Evolutionary conservation across 2,329 filamentous ascomycete genomes (phyloP), one percentile per base, ranked within the genome.

Genomic region (Colletotrichum navitas): DNA sequence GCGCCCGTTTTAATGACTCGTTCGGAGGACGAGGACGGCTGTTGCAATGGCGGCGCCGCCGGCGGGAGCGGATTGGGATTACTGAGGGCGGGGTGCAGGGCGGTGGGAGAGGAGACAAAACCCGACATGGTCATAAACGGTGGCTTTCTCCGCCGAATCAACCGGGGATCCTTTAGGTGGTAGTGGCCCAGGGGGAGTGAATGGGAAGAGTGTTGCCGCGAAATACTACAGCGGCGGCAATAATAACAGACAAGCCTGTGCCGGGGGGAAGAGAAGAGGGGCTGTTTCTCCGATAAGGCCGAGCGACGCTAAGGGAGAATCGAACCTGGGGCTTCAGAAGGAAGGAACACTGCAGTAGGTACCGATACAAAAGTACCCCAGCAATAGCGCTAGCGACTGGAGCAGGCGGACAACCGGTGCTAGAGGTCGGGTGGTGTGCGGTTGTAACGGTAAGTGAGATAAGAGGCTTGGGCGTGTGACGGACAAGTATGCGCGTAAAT

Each of bases 41-140:
- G 45, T 41, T 63, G 60, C 24, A 52, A 67, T 51, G 71, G 70
- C 63, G 67, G 67, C 63, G 76, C 65, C 47, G 74, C 74, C 63
- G 62, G 74, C 61, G 67, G 74, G 56, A 72, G 56, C 61, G 76
- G 76, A 74, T 80, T 81, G 63, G 76, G 76, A 74, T 80, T 81
- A 79, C 82, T 83, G 79, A 88, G 83, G 74, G 80, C 81, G 77
- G 85, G 85, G 83, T 88, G 86, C 80, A 88, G 82, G 74, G 85
- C 81, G 67, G 82, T 82, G 69, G 86, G 84, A 74, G 85, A 86
- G 55, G 79, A 78, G 73, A 84, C 74, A 74, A 79, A 74, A 73
- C 80, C 81, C 73, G 82, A 72, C 73, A 74, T 74, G 61, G 63
- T 71, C 59, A 67, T 71, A 41, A 56, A 68, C 34, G 58, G 63